Percentiles rank a stretch among this genome's conserved stretches.
These are phyloP conservation scores for Xylaria sp. DNA, from an alignment of 2,329 filamentous ascomycete species.

Conservation along the genomic window DNA sequence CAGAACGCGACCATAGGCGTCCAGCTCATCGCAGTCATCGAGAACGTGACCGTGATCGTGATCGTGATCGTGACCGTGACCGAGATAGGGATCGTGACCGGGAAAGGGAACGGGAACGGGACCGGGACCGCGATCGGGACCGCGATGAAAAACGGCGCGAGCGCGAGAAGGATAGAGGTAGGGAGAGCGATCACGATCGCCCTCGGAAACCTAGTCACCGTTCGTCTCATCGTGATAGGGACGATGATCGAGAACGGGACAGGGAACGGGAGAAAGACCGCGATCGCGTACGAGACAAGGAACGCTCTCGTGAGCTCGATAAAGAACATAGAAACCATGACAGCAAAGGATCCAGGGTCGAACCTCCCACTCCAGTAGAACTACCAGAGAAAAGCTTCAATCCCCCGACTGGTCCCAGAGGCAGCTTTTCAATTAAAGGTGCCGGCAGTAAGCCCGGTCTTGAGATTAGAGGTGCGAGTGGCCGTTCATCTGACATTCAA, in stretches of 20 bases:
- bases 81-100: slow-evolving; percentile 55
- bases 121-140: slow-evolving; percentile 54
- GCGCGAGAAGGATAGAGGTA: slow-evolving; percentile 53
- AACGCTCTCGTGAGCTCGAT: slow-evolving; percentile 52
- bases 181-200: slow-evolving; percentile 50
- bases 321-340: slow-evolving; percentile 49
- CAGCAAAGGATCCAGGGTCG: slow-evolving; percentile 49
- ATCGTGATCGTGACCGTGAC: slow-evolving; percentile 52
- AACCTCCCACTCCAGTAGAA: slow-evolving; percentile 48
- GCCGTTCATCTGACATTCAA: slow-evolving; percentile 42
- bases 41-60: slow-evolving; percentile 52
- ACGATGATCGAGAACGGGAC: slow-evolving; percentile 56
- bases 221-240: slow-evolving; percentile 54
- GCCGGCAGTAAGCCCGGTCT: slow-evolving; percentile 39
- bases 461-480: slow-evolving; percentile 51
- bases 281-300: slow-evolving; percentile 50
- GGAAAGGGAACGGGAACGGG: slow-evolving; percentile 55
- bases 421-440: slow-evolving; percentile 46
- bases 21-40: slow-evolving; percentile 59
- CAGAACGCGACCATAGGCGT: slow-evolving; percentile 57
- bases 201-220: slow-evolving; percentile 54
- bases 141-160: slow-evolving; percentile 52
- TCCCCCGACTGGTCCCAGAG: slow-evolving; percentile 55
- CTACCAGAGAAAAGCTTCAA: slow-evolving; percentile 55
- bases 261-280: slow-evolving; percentile 50